Evolutionary conservation across 2,329 filamentous ascomycete species (phyloP).

Genomic region (Tolypocladium inflatum): DNA sequence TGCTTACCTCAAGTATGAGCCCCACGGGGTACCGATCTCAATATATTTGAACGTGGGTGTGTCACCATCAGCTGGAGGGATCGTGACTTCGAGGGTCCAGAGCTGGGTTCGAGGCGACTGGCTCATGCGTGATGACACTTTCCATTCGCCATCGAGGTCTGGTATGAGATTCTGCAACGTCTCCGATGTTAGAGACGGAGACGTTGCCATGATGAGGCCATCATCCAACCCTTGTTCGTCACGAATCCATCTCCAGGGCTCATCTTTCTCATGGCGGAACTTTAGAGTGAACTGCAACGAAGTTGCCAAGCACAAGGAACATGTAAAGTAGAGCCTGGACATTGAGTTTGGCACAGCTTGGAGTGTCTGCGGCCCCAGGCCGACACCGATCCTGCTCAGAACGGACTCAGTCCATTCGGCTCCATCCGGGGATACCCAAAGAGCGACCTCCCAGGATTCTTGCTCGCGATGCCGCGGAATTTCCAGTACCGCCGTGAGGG

Average conservation of each 20-base stretch:
- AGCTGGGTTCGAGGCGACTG: conserved; percentile 61
- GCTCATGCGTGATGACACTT: conserved; percentile 44
- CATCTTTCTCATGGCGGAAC: conserved; percentile 43
- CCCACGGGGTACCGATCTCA: conserved; percentile 54
- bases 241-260: conserved; percentile 62
- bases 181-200: conserved; percentile 18
- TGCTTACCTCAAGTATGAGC: conserved; percentile 40
- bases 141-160: conserved; percentile 46
- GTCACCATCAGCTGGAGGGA: conserved; percentile 46
- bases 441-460: conserved; percentile 58
- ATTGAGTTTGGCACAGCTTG: conserved; percentile 20
- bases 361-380: conserved; percentile 38
- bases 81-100: conserved; percentile 54
- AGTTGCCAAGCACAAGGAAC: conserved; percentile 35
- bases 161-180: conserved; percentile 47
- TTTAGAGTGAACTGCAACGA: conserved; percentile 61
- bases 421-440: conserved; percentile 61
- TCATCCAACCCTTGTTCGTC: conserved; percentile 55
- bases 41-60: conserved; percentile 47
- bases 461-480: conserved; percentile 44
- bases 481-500: conserved; percentile 63
- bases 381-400: conserved; percentile 18
- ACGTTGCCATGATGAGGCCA: conserved; percentile 46
- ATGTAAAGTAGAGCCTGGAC: conserved; percentile 43
- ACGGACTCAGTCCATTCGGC: conserved; percentile 44